A percentile compares a stretch with the other conserved stretches of the same genome.
phyloP scores from a whole-genome alignment of 495 filamentous ascomycete genomes.

The Podospora pseudocomata region DNA sequence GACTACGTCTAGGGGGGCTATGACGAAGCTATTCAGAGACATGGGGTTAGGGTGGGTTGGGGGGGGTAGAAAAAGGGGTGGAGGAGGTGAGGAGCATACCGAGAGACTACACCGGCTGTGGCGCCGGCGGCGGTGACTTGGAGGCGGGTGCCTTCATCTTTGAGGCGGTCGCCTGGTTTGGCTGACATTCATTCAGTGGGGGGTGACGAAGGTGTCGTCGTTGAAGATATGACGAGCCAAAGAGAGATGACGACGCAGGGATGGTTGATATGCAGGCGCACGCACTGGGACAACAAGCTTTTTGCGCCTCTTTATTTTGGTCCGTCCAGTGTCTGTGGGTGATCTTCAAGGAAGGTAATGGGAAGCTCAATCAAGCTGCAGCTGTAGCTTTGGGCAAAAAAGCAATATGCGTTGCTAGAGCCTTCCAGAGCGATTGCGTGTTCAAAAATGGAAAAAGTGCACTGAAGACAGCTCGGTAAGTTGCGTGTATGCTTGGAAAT shows the following conservation, averaged over 20 bases:
- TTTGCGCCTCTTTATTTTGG: background rate
- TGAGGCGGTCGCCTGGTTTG: slow-evolving; percentile 58
- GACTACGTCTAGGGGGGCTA: slow-evolving; percentile 90
- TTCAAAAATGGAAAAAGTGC: background rate
- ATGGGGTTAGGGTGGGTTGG: background rate
- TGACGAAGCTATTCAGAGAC: slow-evolving; percentile 61
- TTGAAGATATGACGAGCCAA: background rate
- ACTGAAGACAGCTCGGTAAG: background rate
- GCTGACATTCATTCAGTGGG: slow-evolving; percentile 33
- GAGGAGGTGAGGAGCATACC: slow-evolving; percentile 60
- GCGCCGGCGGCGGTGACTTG: slow-evolving; percentile 84
- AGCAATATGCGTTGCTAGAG: background rate
- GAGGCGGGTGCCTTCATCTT: slow-evolving; percentile 85
- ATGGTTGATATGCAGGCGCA: background rate
- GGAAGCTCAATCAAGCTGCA: background rate
- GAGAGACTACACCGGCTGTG: slow-evolving; percentile 82
- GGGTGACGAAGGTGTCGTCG: background rate
- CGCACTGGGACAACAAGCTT: background rate
- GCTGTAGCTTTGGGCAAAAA: background rate
- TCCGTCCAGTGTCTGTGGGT: background rate
- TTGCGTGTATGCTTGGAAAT: background rate
- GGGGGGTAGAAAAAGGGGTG: background rate
- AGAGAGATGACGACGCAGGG: background rate
- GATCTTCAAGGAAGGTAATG: background rate
- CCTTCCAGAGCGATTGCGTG: background rate